Percentiles rank a stretch among this genome's conserved stretches.
Conservation (phyloP, 352 stramenopile species). For the Phytophthora quininea region DNA sequence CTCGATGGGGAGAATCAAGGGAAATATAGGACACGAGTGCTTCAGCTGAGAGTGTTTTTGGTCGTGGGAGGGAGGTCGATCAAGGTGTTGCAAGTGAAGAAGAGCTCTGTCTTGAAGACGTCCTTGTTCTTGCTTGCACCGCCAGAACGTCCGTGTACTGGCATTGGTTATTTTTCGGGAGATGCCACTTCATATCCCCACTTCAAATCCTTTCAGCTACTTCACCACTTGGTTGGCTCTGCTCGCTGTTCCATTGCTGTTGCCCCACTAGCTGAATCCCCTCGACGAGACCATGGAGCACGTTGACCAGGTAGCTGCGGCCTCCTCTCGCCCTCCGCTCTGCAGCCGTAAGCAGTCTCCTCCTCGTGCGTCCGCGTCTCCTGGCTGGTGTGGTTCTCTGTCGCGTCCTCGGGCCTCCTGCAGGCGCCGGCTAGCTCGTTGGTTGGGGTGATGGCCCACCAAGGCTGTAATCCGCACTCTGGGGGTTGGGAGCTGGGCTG, state of each 20-base stretch:
- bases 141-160: conserved; percentile 4
- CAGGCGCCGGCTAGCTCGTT: conserved; percentile 59
- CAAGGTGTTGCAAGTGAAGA: no score
- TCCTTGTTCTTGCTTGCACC: neutral
- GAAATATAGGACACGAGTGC: conserved; percentile 34
- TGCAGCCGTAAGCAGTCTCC: neutral
- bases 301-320: conserved; percentile 76
- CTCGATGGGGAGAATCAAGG: neutral
- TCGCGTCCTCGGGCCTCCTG: conserved; percentile 22
- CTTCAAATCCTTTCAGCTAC: conserved; percentile 5
- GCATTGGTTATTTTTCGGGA: no score
- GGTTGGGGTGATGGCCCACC: conserved; percentile 74
- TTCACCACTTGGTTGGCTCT: conserved; percentile 2
- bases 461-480: neutral
- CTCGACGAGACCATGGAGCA: conserved; percentile 78
- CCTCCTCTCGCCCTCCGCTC: neutral
- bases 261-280: conserved; percentile 38
- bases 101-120: no score
- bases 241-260: neutral
- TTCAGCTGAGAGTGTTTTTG: neutral
- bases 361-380: neutral
- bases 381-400: conserved; percentile 10
- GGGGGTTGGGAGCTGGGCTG: no score
- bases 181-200: conserved; percentile 13
- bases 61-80: no score